phyloP scores from a whole-genome alignment of 148 eudicot species.

The Cornus controversa region DNA sequence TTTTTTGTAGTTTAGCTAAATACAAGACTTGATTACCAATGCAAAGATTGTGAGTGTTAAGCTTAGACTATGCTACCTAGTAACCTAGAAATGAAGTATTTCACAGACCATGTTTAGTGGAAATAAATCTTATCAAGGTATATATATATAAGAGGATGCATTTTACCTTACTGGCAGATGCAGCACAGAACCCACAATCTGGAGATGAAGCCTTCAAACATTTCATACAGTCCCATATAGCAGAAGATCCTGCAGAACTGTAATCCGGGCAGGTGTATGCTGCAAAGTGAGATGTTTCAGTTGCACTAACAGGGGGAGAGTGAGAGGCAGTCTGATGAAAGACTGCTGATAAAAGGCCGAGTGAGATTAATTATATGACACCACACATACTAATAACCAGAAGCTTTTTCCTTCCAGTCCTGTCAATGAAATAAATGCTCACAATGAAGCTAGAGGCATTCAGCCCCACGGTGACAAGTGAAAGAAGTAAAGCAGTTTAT shows the following conservation, averaged over 20 bases:
- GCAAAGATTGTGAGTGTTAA: no score
- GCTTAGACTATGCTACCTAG: no score
- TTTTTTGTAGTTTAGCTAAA: no score
- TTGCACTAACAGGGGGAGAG: constrained; percentile 41
- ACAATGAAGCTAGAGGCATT: constrained; percentile 56
- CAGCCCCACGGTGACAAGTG: constrained; percentile 60
- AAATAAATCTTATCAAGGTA: no score
- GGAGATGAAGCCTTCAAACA: constrained; percentile 42
- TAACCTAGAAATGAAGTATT: no score
- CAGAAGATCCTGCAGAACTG: constrained; percentile 11
- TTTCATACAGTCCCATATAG: constrained; percentile 44
- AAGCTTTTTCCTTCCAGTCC: constrained; percentile 59
- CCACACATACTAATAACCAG: constrained; percentile 50
- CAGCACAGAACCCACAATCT: constrained; percentile 50
- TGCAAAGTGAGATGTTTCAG: constrained; percentile 32
- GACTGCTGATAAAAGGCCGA: constrained; percentile 41
- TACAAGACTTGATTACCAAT: no score
- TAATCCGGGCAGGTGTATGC: constrained; percentile 36
- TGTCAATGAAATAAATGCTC: constrained; percentile 63
- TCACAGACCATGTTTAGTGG: no score
- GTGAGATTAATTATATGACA: constrained; percentile 39
- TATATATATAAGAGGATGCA: no score
- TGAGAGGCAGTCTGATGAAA: constrained; percentile 41
- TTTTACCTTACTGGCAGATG: constrained; percentile 37
- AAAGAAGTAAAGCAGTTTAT: constrained; percentile 65